These are phyloP conservation scores for Picea abies DNA, from an alignment of 83 land plant species.

Conservation along the genomic window DNA sequence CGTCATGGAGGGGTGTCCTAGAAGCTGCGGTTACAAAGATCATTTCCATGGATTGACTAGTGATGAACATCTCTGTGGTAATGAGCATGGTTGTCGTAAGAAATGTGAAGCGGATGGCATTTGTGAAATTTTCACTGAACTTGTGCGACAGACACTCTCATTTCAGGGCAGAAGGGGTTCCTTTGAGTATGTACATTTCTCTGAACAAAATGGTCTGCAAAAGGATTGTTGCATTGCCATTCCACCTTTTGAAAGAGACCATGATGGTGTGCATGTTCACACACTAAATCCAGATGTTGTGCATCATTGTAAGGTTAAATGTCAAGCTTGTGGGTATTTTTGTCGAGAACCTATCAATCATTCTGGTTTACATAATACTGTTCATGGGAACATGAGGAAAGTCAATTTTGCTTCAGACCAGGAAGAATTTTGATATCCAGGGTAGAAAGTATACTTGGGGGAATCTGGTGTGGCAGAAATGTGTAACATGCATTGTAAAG, in stretches of 20 bases:
- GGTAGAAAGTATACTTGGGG: no score
- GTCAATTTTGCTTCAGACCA: no score
- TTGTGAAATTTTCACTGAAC: constrained; percentile 26
- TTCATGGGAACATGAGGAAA: no score
- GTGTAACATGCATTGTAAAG: no score
- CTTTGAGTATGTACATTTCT: constrained; percentile 38
- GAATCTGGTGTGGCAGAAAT: no score
- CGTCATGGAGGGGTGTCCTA: constrained; percentile 18
- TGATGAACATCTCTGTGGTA: constrained; percentile 28
- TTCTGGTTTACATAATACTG: no score
- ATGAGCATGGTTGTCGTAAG: constrained; percentile 2
- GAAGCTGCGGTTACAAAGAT: no score
- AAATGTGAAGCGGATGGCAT: constrained; percentile 31
- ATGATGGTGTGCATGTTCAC: neutral
- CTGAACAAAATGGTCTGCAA: constrained; percentile 24
- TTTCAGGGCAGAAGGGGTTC: constrained; percentile 27
- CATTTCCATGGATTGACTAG: neutral
- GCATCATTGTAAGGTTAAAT: no score
- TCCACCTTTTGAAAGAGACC: constrained; percentile 18
- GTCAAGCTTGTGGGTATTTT: no score
- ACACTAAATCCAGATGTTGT: no score
- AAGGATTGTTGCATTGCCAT: constrained; percentile 20
- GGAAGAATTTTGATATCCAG: no score
- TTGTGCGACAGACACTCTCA: constrained; percentile 23
- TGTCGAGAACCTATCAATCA: no score